A percentile compares a stretch with the other conserved stretches of the same genome.
phyloP scores from a whole-genome alignment of 495 filamentous ascomycete genomes.

The Xylona heveae region DNA sequence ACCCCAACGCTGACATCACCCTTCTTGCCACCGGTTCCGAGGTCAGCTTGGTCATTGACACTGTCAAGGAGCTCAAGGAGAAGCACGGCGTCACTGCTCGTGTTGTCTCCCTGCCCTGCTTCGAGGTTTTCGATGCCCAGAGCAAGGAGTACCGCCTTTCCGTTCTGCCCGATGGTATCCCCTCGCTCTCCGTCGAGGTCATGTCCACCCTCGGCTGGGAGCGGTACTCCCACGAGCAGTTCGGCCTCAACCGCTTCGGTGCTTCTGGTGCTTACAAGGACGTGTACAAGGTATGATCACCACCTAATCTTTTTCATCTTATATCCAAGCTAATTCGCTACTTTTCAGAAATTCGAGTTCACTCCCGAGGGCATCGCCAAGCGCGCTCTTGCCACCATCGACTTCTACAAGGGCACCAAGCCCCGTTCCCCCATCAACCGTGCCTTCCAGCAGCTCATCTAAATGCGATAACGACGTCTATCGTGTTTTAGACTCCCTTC shows the following conservation, averaged over 20 bases:
- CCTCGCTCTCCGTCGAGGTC: slow-evolving; percentile 80
- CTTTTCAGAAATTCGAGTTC: slow-evolving; percentile 85
- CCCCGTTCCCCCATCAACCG: slow-evolving; percentile 91
- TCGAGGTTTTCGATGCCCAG: slow-evolving; percentile 93
- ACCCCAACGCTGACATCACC: slow-evolving; percentile 66
- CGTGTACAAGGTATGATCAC: slow-evolving; percentile 65
- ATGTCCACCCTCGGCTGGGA: slow-evolving; percentile 93
- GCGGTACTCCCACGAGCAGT: slow-evolving; percentile 96
- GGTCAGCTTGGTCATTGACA: slow-evolving; percentile 81
- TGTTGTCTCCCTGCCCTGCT: slow-evolving; percentile 90
- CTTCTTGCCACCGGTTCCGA: slow-evolving; percentile 92
- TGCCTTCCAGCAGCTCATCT: slow-evolving; percentile 73
- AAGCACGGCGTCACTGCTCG: slow-evolving; percentile 74
- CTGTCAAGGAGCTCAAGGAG: slow-evolving; percentile 75
- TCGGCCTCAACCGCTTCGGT: slow-evolving; percentile 96
- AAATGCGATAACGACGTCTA: too few relatives aligned
- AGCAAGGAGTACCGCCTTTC: slow-evolving; percentile 79
- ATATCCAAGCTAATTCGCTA: slow-evolving; percentile 13
- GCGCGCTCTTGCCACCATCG: slow-evolving; percentile 72
- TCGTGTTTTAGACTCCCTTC: too few relatives aligned
- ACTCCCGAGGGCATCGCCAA: slow-evolving; percentile 90
- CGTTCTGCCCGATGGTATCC: slow-evolving; percentile 86
- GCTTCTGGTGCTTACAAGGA: slow-evolving; percentile 93
- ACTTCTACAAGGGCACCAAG: slow-evolving; percentile 89
- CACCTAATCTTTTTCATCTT: not conserved